phyloP scores from a whole-genome alignment of 2,329 filamentous ascomycete genomes.

The Pseudocercospora vitis region DNA sequence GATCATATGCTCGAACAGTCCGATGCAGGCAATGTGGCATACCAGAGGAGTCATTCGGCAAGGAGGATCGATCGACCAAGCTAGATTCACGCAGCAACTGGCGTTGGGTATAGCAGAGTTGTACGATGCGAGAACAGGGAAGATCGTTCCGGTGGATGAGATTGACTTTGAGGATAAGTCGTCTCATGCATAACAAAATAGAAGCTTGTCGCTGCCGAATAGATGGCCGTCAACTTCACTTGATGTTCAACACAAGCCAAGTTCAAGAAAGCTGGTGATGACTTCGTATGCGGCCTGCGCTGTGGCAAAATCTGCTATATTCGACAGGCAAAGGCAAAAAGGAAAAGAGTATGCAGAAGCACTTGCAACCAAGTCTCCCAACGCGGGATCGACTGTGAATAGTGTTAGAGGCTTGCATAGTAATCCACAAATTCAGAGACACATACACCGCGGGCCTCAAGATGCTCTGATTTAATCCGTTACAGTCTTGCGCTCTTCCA shows the following conservation, averaged over 20 bases:
- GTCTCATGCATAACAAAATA: slow-evolving; percentile 8
- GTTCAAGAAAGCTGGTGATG: background rate
- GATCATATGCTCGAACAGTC: slow-evolving; percentile 15
- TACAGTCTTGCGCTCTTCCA: slow-evolving; percentile 15
- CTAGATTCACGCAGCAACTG: slow-evolving; percentile 14
- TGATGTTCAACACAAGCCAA: background rate
- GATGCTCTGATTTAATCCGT: background rate
- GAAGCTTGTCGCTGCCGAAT: no score
- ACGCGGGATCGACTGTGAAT: no score
- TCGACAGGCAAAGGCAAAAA: no score
- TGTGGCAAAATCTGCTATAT: no score
- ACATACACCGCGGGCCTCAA: slow-evolving; percentile 14
- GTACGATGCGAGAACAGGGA: slow-evolving; percentile 11
- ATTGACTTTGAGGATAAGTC: slow-evolving; percentile 16
- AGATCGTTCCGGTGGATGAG: slow-evolving; percentile 15
- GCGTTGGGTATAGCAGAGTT: slow-evolving; percentile 17
- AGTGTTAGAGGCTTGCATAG: no score
- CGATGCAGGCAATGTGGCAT: slow-evolving; percentile 20
- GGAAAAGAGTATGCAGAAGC: no score
- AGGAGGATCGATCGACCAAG: slow-evolving; percentile 18
- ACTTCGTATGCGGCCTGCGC: no score
- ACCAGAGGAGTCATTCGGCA: slow-evolving; percentile 20
- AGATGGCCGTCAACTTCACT: background rate
- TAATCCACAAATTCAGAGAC: no score
- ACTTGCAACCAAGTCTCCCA: no score